phyloP scores from a whole-genome alignment of 768 basidiomycete species.

The Tylopilus plumbeoviolaceoides region DNA sequence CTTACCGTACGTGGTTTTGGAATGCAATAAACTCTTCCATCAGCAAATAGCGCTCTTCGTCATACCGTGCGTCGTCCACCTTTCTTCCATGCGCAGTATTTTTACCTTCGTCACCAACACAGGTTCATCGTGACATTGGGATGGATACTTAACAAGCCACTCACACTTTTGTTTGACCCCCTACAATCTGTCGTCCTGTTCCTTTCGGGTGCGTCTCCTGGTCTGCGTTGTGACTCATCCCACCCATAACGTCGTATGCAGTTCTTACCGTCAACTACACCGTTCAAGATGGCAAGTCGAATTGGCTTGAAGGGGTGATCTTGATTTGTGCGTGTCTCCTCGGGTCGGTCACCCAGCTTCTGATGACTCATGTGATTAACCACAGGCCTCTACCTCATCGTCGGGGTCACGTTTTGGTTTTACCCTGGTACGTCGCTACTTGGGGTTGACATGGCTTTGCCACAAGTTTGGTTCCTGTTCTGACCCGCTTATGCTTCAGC shows the following conservation, averaged over 20 bases:
- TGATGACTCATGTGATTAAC: no score
- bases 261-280: conserved; percentile 84
- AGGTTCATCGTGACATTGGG: conserved; percentile 73
- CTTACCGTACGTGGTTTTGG: not conserved
- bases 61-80: conserved; percentile 43
- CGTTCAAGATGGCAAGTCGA: conserved; percentile 82
- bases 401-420: conserved; percentile 52
- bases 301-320: conserved; percentile 88
- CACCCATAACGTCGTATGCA: conserved; percentile 19
- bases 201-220: conserved; percentile 21
- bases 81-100: not conserved
- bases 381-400: conserved; percentile 48
- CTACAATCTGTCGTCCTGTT: conserved; percentile 55
- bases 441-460: not conserved
- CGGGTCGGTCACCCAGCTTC: no score
- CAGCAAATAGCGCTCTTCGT: conserved; percentile 75
- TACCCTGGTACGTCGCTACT: conserved; percentile 39
- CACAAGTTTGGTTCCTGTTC: not conserved
- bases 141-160: conserved; percentile 77
- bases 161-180: conserved; percentile 82
- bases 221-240: not conserved
- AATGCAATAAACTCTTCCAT: not conserved
- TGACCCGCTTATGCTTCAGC: conserved; percentile 11
- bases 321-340: conserved; percentile 50
- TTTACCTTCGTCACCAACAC: conserved; percentile 12